Evolutionary conservation across 257 asterid species (phyloP).

Genomic region (Plantago elongata): DNA sequence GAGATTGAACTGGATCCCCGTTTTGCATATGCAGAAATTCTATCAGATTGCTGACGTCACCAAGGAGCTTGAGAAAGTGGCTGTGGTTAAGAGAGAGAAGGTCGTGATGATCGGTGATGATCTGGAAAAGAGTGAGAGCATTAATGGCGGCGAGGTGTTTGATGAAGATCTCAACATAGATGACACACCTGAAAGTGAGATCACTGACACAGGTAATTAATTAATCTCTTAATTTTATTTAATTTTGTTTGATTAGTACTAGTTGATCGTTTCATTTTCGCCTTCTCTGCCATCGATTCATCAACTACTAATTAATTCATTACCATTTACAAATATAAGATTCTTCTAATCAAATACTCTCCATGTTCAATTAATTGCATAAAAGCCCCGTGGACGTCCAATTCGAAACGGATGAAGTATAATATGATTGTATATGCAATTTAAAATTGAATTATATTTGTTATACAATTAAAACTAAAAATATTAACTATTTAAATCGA

Average conservation of each 20-base stretch:
- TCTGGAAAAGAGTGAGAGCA: slow-evolving; percentile 18
- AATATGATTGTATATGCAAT: too few species aligned
- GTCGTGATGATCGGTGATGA: not conserved
- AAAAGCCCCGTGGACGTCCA: too few species aligned
- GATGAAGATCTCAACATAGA: slow-evolving; percentile 26
- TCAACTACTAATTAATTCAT: too few species aligned
- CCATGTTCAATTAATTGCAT: too few species aligned
- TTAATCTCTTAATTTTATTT: not conserved
- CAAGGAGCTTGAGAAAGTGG: slow-evolving; percentile 44
- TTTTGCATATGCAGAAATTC: slow-evolving; percentile 65
- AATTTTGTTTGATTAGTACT: not conserved
- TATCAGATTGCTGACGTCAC: slow-evolving; percentile 48
- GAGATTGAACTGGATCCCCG: slow-evolving; percentile 66
- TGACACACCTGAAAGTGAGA: slow-evolving; percentile 51
- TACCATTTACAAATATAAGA: too few species aligned
- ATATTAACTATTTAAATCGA: too few species aligned
- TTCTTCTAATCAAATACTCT: too few species aligned
- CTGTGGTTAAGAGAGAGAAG: not conserved
- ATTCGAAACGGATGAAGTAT: too few species aligned
- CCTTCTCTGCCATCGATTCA: too few species aligned
- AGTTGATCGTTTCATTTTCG: too few species aligned
- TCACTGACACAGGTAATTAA: slow-evolving; percentile 51
- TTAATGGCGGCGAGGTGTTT: slow-evolving; percentile 29
- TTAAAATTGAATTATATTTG: too few species aligned
- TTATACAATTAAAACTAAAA: too few species aligned